Evolutionary conservation across 2,329 filamentous ascomycete genomes (phyloP), one percentile per base, ranked within the genome.

Genomic region (Thelonectria discophora): DNA sequence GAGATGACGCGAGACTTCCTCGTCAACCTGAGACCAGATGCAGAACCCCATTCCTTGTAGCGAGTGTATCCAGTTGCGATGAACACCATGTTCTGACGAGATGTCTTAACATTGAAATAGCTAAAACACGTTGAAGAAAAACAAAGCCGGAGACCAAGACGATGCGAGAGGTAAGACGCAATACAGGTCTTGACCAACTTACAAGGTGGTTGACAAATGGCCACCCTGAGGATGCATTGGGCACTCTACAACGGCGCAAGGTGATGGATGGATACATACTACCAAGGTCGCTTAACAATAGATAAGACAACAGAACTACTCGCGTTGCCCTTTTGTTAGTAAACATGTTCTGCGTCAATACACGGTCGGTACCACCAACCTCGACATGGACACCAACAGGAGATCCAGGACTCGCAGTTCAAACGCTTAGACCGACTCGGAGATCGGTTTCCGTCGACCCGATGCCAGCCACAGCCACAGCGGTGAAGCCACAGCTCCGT

Each of bases 1-100:
- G 95, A 99, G 79, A 81, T 98, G 75, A 94, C 92, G 9, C 87
- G 95, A 67, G 95, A 99, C 78, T 90, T 96, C 74, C 80, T 98
- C 42, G 81, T 96, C 59, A 81, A 80, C 18, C 75, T 93, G 30
- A 84, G 84, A 61, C 78, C 82, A 1, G 80, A 81, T 24, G 74
- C 67, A 27, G 72, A 72, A 54, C 62, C 70, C 49, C 65, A 69
- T 39, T 63, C 67, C 37, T 54, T 76, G 56, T 75, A 62, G 72
- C 40, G 47, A 69, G 45, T 68, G 62, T 64, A 60, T 45, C 61
- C 52, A 53, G 52, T 55, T 65, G 60, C 64, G 32, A 68, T 62
- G 34, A 60, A 72, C 60, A 63, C 42, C 52, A 42, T 63, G 48
- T 68, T 63, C 15, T 47, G 52, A 54, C 21, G 45, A 55, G 48